Base-by-base conservation (phyloP, 129 eudicot genomes). In the carrot (Daucus carota) region DNA sequence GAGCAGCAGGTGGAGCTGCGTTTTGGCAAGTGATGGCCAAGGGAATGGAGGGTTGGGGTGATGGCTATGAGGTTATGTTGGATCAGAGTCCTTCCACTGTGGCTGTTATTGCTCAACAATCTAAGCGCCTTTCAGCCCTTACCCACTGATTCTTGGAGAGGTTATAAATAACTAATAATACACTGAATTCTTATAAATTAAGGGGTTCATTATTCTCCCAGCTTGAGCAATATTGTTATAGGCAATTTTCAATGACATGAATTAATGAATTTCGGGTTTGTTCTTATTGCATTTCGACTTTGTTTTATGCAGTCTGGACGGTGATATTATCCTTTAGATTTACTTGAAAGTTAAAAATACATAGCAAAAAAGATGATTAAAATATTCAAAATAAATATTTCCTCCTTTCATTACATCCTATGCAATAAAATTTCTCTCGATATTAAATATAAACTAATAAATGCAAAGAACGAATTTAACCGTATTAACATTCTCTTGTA, bases 11-110 rank as follows among this genome's bases (percentile, higher is more conserved):
- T 0, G 87, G 87, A 14, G 84, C 79, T 12, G 29, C 72, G 4
- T 84, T 84, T 48, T 84, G 87, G 87, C 87, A 84, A 73, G 54
- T 84, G 10, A 76, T 84, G 84, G 81, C 81, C 33, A 20, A 38
- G 14, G 87, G 84, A 65, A 76, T 84, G 87, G 87, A 80, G 22
- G 80, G 31, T 26, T 72, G 76, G 78, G 62, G 77, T 2, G 87
- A 84, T 43, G 87, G 84, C 24, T 84, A 80, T 36, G 81, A 73
- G 15, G 81, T 84, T 11, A 84, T 84, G 20, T 40, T 84, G 70
- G 76, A 80, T 22, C 72, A 84, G 38, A 65, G 70, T 44, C 82
- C 84, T 26, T 84, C 87, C 0, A 84, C 87, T 10, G 43, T 43
- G 17, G 73, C 28, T 1, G 69, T 84, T 13, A 80, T 84, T 20